These are phyloP conservation scores for Malassezia pachydermatis DNA, from an alignment of 1,284 basidiomycete species.

Conservation along the genomic window DNA sequence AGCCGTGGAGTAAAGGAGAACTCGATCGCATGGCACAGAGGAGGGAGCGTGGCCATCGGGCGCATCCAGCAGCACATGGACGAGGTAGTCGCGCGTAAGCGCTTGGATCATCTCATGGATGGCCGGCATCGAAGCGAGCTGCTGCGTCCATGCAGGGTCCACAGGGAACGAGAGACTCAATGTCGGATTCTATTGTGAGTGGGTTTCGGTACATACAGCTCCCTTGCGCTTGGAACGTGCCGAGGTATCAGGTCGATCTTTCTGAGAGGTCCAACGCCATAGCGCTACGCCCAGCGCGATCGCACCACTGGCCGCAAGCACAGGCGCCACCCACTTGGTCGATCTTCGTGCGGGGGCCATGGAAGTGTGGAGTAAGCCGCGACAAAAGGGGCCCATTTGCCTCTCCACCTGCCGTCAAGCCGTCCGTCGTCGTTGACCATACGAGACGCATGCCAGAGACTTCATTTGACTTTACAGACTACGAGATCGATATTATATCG, in stretches of 20 bases:
- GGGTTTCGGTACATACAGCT: neutral
- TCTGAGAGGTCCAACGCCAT: neutral
- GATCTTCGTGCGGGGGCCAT: too few relatives aligned
- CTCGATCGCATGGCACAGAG: neutral
- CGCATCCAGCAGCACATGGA: conserved; percentile 5
- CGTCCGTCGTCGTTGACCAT: too few relatives aligned
- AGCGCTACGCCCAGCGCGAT: neutral
- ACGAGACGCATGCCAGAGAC: too few relatives aligned
- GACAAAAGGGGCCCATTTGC: too few relatives aligned
- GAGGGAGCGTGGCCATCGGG: neutral
- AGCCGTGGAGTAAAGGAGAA: conserved; percentile 8
- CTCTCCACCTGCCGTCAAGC: too few relatives aligned
- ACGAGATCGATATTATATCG: neutral
- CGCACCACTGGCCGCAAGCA: neutral
- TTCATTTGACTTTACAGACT: neutral
- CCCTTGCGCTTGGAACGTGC: neutral
- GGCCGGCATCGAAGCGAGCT: neutral
- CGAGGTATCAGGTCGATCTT: neutral
- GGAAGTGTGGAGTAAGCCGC: too few relatives aligned
- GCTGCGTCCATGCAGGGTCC: neutral
- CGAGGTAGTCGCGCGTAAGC: neutral
- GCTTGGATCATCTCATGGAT: neutral
- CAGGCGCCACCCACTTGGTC: neutral
- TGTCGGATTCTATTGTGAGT: conserved; percentile 4
- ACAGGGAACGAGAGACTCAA: conserved; percentile 12